A percentile compares a stretch with the other conserved stretches of the same genome.
Conservation (phyloP, 805 yeast species). For the Cyberlindnera maclurae region DNA sequence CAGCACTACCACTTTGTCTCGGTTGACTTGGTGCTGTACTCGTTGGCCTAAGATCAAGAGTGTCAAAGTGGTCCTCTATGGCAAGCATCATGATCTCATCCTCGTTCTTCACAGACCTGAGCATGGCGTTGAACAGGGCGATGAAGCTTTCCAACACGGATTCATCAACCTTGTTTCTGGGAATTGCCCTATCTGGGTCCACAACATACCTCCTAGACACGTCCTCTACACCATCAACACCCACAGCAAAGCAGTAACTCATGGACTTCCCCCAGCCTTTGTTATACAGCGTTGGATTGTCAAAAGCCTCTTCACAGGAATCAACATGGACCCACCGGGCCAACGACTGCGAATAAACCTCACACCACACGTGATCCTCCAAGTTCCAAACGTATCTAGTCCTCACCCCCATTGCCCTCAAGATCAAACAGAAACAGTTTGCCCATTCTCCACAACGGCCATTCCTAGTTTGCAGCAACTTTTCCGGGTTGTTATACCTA, state of each 20-base stretch:
- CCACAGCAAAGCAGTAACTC: conserved; percentile 78
- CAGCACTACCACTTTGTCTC: conserved; percentile 68
- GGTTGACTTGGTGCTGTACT: conserved; percentile 23
- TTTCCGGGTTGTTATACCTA: conserved; percentile 62
- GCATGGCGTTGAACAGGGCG: conserved; percentile 28
- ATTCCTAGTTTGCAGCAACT: conserved; percentile 48
- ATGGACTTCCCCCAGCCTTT: conserved; percentile 90
- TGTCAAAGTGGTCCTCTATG: conserved; percentile 31
- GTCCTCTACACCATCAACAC: conserved; percentile 56
- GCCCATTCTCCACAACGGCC: conserved; percentile 98
- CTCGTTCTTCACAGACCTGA: conserved; percentile 25
- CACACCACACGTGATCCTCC: conserved; percentile 98
- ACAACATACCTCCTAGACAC: conserved; percentile 62
- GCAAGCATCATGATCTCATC: conserved; percentile 32
- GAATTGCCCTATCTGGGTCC: conserved; percentile 33
- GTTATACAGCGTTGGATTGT: conserved; percentile 70
- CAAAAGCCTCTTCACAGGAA: conserved; percentile 80
- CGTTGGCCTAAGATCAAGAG: conserved; percentile 22
- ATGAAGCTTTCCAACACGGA: conserved; percentile 30
- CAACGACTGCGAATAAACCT: conserved; percentile 56
- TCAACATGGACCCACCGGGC: conserved; percentile 84
- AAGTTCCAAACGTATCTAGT: conserved; percentile 77
- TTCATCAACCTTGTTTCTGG: conserved; percentile 41
- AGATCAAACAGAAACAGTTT: conserved; percentile 64
- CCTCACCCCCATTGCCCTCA: conserved; percentile 58